Conservation (phyloP, 176 grass and related monocot genomes). For the Chrysopogon serrulatus region DNA sequence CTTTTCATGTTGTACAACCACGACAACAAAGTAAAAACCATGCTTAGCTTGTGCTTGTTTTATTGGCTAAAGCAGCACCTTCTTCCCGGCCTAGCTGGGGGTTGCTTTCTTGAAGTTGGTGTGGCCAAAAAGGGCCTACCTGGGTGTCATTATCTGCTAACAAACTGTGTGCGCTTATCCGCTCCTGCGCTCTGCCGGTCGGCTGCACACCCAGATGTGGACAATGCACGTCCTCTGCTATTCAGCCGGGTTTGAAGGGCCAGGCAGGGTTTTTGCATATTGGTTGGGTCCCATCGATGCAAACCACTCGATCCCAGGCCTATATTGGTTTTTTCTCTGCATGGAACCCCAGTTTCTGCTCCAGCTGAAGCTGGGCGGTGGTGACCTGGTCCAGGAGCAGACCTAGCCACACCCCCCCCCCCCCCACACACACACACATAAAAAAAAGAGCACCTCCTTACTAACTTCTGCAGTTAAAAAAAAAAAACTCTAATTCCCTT, state of each 20-base stretch:
- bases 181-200: slow-evolving; percentile 20
- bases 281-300: background rate
- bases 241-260: slow-evolving; percentile 32
- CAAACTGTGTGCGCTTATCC: slow-evolving; percentile 43
- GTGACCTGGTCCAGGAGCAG: no score
- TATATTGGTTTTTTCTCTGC: background rate
- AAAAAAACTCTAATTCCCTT: no score
- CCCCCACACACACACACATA: no score
- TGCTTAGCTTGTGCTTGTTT: background rate
- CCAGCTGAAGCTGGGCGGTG: no score
- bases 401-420: no score
- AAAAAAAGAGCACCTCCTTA: no score
- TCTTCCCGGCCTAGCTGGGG: background rate
- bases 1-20: background rate
- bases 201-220: slow-evolving; percentile 3
- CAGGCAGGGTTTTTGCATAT: no score
- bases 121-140: slow-evolving; percentile 14
- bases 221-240: background rate
- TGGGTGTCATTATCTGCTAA: slow-evolving; percentile 44
- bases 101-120: slow-evolving; percentile 48
- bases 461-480: no score
- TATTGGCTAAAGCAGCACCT: background rate
- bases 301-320: background rate
- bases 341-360: background rate
- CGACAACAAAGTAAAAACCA: background rate